Conservation (phyloP, 1,284 basidiomycete species). For the Ustilago sp. region DNA sequence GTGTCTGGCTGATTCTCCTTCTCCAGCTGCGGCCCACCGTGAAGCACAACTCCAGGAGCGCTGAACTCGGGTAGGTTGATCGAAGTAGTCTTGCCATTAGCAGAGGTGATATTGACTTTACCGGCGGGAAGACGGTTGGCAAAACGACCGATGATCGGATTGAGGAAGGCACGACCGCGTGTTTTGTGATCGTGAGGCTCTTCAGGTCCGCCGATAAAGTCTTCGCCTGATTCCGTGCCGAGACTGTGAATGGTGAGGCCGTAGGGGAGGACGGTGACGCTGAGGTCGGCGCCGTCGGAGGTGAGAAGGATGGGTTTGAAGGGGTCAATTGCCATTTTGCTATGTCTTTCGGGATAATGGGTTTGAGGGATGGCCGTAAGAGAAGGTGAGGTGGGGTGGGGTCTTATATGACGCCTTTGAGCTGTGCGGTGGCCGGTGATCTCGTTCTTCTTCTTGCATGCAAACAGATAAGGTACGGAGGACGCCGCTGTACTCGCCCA, state of each 20-base stretch:
- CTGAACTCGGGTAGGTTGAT: slow-evolving; percentile 52
- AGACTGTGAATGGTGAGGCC: slow-evolving; percentile 64
- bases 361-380: background rate
- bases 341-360: background rate
- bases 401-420: background rate
- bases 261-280: slow-evolving; percentile 54
- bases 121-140: slow-evolving; percentile 65
- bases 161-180: slow-evolving; percentile 56
- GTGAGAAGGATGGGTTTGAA: slow-evolving; percentile 53
- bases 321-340: slow-evolving; percentile 48
- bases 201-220: slow-evolving; percentile 65
- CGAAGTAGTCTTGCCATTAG: slow-evolving; percentile 29
- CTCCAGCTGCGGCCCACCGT: slow-evolving; percentile 58
- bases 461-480: background rate
- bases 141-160: slow-evolving; percentile 64
- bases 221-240: slow-evolving; percentile 39
- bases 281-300: slow-evolving; percentile 38
- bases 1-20: slow-evolving; percentile 29
- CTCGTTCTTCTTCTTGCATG: background rate
- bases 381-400: background rate
- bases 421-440: slow-evolving; percentile 6
- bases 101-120: slow-evolving; percentile 32
- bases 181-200: slow-evolving; percentile 49
- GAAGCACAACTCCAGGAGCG: slow-evolving; percentile 54
- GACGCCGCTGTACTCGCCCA: slow-evolving; percentile 17